Evolutionary conservation across 768 basidiomycete species (phyloP), one percentile per base, ranked within the genome.

Genomic region (Leccinum arenicola): DNA sequence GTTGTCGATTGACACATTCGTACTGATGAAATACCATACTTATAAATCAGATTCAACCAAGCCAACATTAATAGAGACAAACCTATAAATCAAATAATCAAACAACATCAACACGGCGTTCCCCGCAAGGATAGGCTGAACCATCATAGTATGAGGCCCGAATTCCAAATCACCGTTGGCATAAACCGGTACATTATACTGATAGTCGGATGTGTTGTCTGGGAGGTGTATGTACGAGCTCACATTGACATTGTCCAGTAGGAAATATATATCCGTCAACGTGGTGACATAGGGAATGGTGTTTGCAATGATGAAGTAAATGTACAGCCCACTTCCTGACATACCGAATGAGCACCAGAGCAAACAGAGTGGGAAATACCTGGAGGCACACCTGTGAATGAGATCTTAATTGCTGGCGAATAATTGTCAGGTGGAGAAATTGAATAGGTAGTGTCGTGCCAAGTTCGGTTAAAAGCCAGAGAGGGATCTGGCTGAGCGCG

Each of bases 71-170:
- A 12, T 17, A 12, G 19, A 25, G 35, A 57, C 64, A 2, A n/a
- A 66, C 63, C 58, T 64, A 27, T 67, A 67, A 45, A 67, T 50
- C 6, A 67, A 23, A 50, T 67, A 67, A 23, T 66, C 62, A 9
- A 66, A 66, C 8, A 64, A 21, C 3, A 66, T 62, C 45, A 60
- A 51, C 25, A 64, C 50, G 0, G 15, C 7, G 31, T 40, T 11
- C 29, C 45, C 17, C 19, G 38, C 2, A 31, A 31, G 10, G n/a
- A 54, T n/a, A 31, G 66, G 60, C 27, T 55, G 27, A 11, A 67
- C 36, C 17, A 4, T 15, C 60, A 67, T 56, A 15, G 1, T 56
- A 33, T 66, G 62, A 15, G 50, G 12, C 9, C 59, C 65, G 5
- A 8, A 49, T 3, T 6, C 8, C 8, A 66, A 33, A 4, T 51